Evolutionary conservation across 108 stramenopile species (phyloP).

Genomic region (Schizochytrium sp.): DNA sequence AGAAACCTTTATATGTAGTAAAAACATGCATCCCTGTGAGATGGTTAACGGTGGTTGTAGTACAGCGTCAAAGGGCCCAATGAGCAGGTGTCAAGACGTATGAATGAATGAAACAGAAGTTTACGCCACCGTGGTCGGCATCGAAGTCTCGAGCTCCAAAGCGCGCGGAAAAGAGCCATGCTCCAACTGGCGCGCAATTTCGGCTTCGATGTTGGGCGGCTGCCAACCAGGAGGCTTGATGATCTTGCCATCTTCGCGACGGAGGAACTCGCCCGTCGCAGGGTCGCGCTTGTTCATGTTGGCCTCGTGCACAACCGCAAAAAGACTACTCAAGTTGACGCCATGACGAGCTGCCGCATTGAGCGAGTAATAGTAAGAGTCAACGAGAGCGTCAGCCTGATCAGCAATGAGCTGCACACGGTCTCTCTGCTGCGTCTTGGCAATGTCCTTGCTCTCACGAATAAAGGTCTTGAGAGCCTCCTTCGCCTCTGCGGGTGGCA

Average conservation of each 20-base stretch:
- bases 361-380: constrained; percentile 30
- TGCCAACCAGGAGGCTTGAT: constrained; percentile 33
- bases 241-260: constrained; percentile 26
- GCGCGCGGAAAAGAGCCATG: neutral
- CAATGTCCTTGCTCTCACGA: constrained; percentile 12
- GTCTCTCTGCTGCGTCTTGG: neutral
- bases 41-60: no score
- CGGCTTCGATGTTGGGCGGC: constrained; percentile 25
- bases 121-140: no score
- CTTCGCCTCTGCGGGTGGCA: constrained; percentile 17
- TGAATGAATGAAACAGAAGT: no score
- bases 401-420: neutral
- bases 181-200: constrained; percentile 16
- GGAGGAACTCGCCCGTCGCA: constrained; percentile 22
- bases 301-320: constrained; percentile 25
- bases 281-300: constrained; percentile 34
- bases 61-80: no score
- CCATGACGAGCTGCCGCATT: constrained; percentile 27
- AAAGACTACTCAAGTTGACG: constrained; percentile 22
- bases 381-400: constrained; percentile 28
- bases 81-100: no score
- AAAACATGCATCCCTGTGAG: no score
- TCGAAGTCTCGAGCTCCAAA: no score
- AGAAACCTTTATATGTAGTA: no score
- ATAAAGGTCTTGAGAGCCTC: neutral